Percentiles rank a stretch among this genome's conserved stretches.
phyloP scores from a whole-genome alignment of 768 basidiomycete genomes.

The Trametes villosa region DNA sequence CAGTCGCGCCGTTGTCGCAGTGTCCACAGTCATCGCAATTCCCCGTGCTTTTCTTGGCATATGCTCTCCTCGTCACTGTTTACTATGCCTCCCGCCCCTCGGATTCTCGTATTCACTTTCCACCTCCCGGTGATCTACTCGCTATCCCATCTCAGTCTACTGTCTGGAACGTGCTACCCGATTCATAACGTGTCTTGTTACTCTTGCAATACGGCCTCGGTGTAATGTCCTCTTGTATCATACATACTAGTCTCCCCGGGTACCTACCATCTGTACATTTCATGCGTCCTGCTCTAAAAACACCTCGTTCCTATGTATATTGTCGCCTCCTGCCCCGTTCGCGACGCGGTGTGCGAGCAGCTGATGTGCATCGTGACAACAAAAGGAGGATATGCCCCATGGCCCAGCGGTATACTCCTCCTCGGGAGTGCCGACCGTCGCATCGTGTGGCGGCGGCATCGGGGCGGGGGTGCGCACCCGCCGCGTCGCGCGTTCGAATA shows the following conservation, averaged over 20 bases:
- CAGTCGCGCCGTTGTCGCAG: not conserved
- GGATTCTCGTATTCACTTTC: not conserved
- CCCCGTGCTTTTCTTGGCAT: not conserved
- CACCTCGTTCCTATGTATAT: no score
- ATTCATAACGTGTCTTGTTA: not conserved
- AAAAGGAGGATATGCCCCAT: not conserved
- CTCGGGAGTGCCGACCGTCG: not conserved
- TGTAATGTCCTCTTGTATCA: not conserved
- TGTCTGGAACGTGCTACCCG: no score
- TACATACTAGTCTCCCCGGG: not conserved
- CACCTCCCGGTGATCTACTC: not conserved
- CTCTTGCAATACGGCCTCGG: no score
- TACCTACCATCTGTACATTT: not conserved
- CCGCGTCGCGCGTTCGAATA: not conserved
- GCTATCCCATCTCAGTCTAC: no score
- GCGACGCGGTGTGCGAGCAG: not conserved
- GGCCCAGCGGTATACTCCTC: not conserved
- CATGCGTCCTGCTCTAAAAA: no score
- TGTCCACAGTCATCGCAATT: not conserved
- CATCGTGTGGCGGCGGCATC: no score
- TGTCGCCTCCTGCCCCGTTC: not conserved
- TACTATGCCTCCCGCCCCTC: not conserved
- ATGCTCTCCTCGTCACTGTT: not conserved
- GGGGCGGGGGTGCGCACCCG: not conserved
- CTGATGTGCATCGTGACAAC: not conserved